Conservation (phyloP, 352 stramenopile species). For the Phytopythium kandeliae region DNA sequence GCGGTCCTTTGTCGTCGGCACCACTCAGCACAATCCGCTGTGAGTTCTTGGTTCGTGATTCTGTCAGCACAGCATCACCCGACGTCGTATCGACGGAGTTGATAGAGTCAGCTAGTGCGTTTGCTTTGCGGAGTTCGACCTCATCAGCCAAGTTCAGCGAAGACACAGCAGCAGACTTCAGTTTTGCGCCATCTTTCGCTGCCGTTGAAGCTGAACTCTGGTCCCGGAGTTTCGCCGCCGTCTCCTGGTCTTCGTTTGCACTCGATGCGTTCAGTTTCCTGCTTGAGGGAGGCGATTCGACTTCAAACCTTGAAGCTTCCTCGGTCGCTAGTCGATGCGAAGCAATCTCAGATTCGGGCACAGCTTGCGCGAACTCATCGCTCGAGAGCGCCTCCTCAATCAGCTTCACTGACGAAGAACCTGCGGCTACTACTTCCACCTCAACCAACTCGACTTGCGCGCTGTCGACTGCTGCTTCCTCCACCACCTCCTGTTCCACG, state of each 20-base stretch:
- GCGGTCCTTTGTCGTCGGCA: too few relatives aligned
- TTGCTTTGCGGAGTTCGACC: background rate
- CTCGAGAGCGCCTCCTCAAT: background rate
- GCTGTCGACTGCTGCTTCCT: background rate
- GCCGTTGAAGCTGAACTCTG: background rate
- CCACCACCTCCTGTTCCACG: background rate
- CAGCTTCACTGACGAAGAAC: background rate
- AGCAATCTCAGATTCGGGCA: background rate
- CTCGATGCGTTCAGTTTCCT: background rate
- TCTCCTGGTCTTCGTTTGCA: background rate
- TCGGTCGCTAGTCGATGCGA: background rate
- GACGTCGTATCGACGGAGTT: background rate
- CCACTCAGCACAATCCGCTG: too few relatives aligned
- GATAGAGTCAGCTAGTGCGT: background rate
- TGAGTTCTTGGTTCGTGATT: background rate
- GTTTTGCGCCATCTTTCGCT: background rate
- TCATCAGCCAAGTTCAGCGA: background rate
- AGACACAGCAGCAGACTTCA: background rate
- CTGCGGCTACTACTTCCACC: background rate
- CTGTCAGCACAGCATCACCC: too few relatives aligned
- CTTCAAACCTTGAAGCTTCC: background rate
- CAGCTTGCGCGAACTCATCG: too few relatives aligned
- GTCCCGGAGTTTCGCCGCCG: background rate
- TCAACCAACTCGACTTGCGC: background rate
- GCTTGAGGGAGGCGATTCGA: background rate